Percentiles rank a stretch among this genome's conserved stretches.
Evolutionary conservation across 2,329 filamentous ascomycete genomes (phyloP).

Genomic region (Nakataea oryzae): DNA sequence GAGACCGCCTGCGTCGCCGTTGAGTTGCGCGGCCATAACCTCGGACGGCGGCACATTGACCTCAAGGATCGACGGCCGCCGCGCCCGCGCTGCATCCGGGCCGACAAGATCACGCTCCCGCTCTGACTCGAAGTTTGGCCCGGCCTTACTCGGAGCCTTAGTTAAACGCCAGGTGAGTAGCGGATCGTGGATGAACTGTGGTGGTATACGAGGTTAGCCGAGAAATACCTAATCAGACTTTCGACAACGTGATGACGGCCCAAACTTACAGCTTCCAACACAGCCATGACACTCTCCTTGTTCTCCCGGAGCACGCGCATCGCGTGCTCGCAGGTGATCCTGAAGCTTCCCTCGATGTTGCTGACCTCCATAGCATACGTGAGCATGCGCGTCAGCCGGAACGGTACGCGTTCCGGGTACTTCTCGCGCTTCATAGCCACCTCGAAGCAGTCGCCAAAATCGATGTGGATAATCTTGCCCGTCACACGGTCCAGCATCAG

Average conservation of each 20-base stretch:
- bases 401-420: slow-evolving; percentile 93
- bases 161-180: slow-evolving; percentile 91
- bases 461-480: slow-evolving; percentile 95
- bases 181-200: slow-evolving; percentile 96
- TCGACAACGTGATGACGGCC: neutral
- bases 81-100: slow-evolving; percentile 35
- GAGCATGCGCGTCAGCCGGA: slow-evolving; percentile 96
- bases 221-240: neutral
- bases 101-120: slow-evolving; percentile 42
- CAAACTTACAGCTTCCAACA: slow-evolving; percentile 81
- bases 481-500: slow-evolving; percentile 94
- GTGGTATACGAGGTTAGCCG: neutral
- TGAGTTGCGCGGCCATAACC: slow-evolving; percentile 33
- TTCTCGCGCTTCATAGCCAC: slow-evolving; percentile 99
- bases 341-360: slow-evolving; percentile 98
- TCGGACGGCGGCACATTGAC: slow-evolving; percentile 48
- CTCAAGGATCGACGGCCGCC: slow-evolving; percentile 62
- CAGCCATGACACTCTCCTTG: slow-evolving; percentile 97
- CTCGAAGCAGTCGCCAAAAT: slow-evolving; percentile 99
- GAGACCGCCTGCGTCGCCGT: slow-evolving; percentile 14
- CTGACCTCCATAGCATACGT: slow-evolving; percentile 99
- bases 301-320: slow-evolving; percentile 96
- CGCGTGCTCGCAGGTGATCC: slow-evolving; percentile 95
- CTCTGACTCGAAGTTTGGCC: slow-evolving; percentile 57
- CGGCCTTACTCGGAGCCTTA: slow-evolving; percentile 49